Evolutionary conservation across 306 rosid species (phyloP), one percentile per base, ranked within the genome.

Genomic region (Macrotyloma uniflorum): DNA sequence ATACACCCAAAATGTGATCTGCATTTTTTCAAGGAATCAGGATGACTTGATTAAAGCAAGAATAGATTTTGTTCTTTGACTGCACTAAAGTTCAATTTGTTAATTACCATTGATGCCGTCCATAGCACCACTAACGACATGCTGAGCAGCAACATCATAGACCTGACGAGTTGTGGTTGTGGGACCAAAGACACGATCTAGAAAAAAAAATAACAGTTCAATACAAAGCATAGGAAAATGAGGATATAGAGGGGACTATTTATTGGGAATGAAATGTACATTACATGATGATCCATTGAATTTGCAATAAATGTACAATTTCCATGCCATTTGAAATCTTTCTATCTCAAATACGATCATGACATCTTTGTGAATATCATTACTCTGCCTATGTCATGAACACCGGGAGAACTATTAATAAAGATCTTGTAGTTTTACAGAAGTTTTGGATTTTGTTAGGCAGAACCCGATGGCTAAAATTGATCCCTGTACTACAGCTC

Each of bases 91-190:
- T 70, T 82, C 64, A 83, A 43, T 72, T 16, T 58, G 76, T 18
- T 50, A 74, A 45, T 88, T 96, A 96, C 98, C 99, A 64, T 93
- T 96, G 80, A 96, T 66, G 77, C 99, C 99, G 80, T 96, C 97
- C 99, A 96, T 96, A 78, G 99, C 88, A 30, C 99, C 98, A 68
- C 89, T 74, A 72, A 96, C 84, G 78, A 93, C 92, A 86, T 91
- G 96, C 76, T 95, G 98, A 24, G 99, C 94, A 71, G 98, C 96
- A 83, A 93, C 86, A 87, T 96, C 99, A 82, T 96, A 96, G 79
- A 96, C 99, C 75, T 96, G 98, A 19, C 97, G 93, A 11, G 99
- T 96, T 59, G 99, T 96, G 69, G 99, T 96, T 26, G 98, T 91
- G 59, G 99, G 99, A 77, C 99, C 99, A 74, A 96, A 96, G 67